Percentiles rank a stretch among this genome's conserved stretches.
Conservation (phyloP, 768 basidiomycete genomes). For the Tylopilus sp. region DNA sequence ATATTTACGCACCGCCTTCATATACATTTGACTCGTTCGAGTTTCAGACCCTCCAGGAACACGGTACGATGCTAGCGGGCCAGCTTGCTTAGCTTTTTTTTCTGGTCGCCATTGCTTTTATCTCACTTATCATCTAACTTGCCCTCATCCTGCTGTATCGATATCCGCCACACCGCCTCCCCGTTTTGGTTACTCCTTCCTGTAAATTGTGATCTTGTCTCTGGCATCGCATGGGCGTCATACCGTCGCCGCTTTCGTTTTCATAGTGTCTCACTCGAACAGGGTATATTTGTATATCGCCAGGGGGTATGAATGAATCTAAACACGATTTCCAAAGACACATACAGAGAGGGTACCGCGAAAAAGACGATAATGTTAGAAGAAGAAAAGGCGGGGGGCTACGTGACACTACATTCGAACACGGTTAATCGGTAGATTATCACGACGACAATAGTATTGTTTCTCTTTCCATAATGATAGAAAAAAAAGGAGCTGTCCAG, state of each 20-base stretch:
- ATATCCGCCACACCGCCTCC: slow-evolving; percentile 8
- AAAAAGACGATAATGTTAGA: not conserved
- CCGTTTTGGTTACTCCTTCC: not conserved
- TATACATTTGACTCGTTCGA: slow-evolving; percentile 32
- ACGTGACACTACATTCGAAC: slow-evolving; percentile 6
- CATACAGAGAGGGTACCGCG: not conserved
- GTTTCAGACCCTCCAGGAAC: slow-evolving; percentile 32
- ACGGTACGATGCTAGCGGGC: slow-evolving; percentile 17
- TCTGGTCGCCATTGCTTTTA: not conserved
- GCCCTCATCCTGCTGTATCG: slow-evolving; percentile 24
- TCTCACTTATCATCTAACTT: slow-evolving; percentile 25
- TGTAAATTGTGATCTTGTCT: slow-evolving; percentile 5
- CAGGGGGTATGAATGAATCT: slow-evolving; percentile 18
- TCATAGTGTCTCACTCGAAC: slow-evolving; percentile 14
- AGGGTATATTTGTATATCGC: slow-evolving; percentile 18
- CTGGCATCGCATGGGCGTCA: slow-evolving; percentile 6
- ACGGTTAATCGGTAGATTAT: not conserved
- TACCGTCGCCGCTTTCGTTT: slow-evolving; percentile 6
- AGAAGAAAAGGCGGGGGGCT: not conserved
- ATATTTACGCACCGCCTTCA: slow-evolving; percentile 15
- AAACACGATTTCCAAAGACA: slow-evolving; percentile 1
- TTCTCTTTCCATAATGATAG: not conserved
- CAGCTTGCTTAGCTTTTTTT: slow-evolving; percentile 16
- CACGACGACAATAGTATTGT: not conserved
- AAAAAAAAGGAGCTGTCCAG: not conserved